Evolutionary conservation across 73 alveolate genomes (phyloP), one percentile per base, ranked within the genome.

Genomic region (Loxodes magnus): DNA sequence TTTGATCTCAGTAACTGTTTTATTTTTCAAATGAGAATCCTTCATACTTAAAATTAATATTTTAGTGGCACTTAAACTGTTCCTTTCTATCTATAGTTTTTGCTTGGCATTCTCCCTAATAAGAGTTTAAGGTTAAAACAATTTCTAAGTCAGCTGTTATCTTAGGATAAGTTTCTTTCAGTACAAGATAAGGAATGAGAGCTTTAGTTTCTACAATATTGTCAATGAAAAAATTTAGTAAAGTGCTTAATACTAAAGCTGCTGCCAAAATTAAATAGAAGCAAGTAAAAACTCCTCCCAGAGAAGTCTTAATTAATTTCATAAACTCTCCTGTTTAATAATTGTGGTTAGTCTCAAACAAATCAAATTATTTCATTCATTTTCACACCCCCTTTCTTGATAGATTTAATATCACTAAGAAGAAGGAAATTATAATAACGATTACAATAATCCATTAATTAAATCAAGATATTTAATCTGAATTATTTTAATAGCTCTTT

Each of bases 121-220:
- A 46, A 12, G 5, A 10, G 17, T 22, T n/a, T n/a, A 46, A 46
- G 10, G 10, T 33, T 33, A 16, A 12, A 0, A 19, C 27, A 46
- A 25, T 21, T 17, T 46, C 59, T 46, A 46, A 10, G 7, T n/a
- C 27, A 16, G 26, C 19, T 37, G 15, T 10, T 1, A 12, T 5
- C 7, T 12, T 3, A 0, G 59, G n/a, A n/a, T 25, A n/a, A 25
- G 7, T 10, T 7, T 16, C 5, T 7, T 46, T 20, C 9, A 46
- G 17, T 1, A 41, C 9, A 5, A 46, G 14, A 0, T 25, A 7
- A 46, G 59, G 59, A 24, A 46, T 24, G 20, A 46, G 17, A 46
- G 52, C 59, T 46, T 46, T 16, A 0, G 39, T 46, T 46, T 46
- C 59, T 22, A 24, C 27, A 22, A 46, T 46, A 46, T 46, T 46